Conservation (phyloP, 2,329 filamentous ascomycete genomes). For the Penicillium sp. region DNA sequence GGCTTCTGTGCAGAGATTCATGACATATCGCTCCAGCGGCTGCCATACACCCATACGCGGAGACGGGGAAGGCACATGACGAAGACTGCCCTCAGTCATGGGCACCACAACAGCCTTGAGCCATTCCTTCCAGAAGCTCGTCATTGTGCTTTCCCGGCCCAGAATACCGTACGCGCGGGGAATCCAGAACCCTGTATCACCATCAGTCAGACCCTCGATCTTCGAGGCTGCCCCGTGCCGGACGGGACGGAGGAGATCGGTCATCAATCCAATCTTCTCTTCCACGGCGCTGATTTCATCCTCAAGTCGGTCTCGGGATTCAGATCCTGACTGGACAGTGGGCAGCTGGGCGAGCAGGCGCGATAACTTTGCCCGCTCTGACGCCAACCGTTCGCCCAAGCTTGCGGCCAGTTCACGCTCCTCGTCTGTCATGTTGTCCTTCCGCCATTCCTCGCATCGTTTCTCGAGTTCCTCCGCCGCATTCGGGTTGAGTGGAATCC, state of each 20-base stretch:
- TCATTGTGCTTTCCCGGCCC: constrained; percentile 75
- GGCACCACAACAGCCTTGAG: constrained; percentile 88
- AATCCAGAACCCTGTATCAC: constrained; percentile 93
- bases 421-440: constrained; percentile 95
- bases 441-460: constrained; percentile 82
- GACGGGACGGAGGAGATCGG: constrained; percentile 86
- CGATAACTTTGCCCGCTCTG: constrained; percentile 84
- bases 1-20: constrained; percentile 94
- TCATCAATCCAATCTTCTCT: constrained; percentile 96
- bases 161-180: constrained; percentile 90
- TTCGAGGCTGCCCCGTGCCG: constrained; percentile 93
- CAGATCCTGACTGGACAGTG: constrained; percentile 71
- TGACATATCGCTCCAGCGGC: constrained; percentile 90
- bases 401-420: constrained; percentile 91
- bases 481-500: constrained; percentile 78
- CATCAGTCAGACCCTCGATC: constrained; percentile 92
- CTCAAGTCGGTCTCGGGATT: constrained; percentile 77
- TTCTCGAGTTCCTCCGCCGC: constrained; percentile 71
- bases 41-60: constrained; percentile 93
- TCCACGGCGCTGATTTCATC: constrained; percentile 94
- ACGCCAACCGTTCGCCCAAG: constrained; percentile 79
- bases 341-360: constrained; percentile 80
- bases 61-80: constrained; percentile 81
- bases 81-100: constrained; percentile 82
- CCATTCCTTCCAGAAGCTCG: constrained; percentile 98